phyloP scores from a whole-genome alignment of 1,284 basidiomycete genomes.

The Microbotryomycetes sp. region DNA sequence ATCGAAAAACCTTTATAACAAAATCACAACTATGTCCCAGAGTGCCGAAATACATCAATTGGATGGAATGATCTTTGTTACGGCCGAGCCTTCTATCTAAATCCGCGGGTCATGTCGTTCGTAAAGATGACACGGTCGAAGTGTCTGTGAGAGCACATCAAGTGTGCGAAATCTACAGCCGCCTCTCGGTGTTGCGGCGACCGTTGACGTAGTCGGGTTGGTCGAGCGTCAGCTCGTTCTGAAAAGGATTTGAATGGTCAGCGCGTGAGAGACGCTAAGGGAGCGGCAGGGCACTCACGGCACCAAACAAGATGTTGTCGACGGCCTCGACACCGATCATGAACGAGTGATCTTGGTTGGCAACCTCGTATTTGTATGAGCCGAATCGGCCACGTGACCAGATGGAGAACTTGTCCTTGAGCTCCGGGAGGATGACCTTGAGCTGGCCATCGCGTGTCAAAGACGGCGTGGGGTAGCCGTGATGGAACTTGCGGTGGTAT shows the following conservation, averaged over 20 bases:
- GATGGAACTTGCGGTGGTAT: constrained; percentile 47
- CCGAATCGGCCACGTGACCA: constrained; percentile 49
- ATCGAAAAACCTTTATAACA: no score
- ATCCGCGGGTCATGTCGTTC: not conserved
- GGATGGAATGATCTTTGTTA: no score
- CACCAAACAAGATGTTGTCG: constrained; percentile 46
- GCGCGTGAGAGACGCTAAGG: not conserved
- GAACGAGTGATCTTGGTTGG: constrained; percentile 50
- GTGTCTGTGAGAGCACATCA: no score
- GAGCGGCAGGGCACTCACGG: constrained; percentile 9
- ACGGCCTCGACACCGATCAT: constrained; percentile 50
- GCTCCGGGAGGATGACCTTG: constrained; percentile 43
- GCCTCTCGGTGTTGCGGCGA: constrained; percentile 44
- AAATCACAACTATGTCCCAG: not conserved
- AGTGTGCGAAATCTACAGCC: constrained; percentile 33
- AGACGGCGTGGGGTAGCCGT: constrained; percentile 47
- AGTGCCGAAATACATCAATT: no score
- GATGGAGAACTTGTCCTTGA: constrained; percentile 45
- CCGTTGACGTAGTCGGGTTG: constrained; percentile 47
- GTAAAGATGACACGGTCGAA: not conserved
- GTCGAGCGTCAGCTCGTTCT: constrained; percentile 46
- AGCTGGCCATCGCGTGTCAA: constrained; percentile 47
- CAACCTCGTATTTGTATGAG: constrained; percentile 49
- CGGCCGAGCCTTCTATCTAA: no score
- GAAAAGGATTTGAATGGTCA: constrained; percentile 16